Evolutionary conservation across 306 rosid genomes (phyloP).

Genomic region (Cucumis melo): DNA sequence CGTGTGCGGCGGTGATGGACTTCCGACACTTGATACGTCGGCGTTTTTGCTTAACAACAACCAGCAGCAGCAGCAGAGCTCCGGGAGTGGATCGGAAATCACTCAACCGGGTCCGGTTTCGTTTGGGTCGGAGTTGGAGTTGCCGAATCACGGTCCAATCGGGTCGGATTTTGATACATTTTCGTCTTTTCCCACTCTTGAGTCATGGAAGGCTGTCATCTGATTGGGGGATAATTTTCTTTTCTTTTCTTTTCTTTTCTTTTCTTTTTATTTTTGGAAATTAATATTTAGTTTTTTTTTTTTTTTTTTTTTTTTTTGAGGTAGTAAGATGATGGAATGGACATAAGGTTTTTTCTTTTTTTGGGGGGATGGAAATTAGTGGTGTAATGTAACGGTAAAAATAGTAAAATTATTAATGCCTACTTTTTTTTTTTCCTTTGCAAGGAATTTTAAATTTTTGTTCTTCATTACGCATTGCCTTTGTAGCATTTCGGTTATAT

Average conservation of each 20-base stretch:
- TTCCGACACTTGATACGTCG: constrained; percentile 91
- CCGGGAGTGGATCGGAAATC: constrained; percentile 6
- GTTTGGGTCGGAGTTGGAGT: constrained; percentile 6
- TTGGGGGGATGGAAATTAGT: background rate
- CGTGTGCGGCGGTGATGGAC: constrained; percentile 9
- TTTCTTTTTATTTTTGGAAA: background rate
- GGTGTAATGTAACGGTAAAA: background rate
- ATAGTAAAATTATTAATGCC: background rate
- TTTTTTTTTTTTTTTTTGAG: background rate
- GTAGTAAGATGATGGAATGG: background rate
- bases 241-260: too few species aligned
- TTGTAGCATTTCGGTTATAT: too few species aligned
- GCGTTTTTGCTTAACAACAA: constrained; percentile 49
- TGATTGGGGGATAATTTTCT: background rate
- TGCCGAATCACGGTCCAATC: constrained; percentile 10
- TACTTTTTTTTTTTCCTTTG: background rate
- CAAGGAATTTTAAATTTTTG: background rate
- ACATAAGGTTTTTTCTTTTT: background rate
- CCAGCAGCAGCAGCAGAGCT: background rate
- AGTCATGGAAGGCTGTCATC: constrained; percentile 78
- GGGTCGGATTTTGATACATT: constrained; percentile 55
- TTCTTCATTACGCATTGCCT: too few species aligned
- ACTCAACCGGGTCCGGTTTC: constrained; percentile 17
- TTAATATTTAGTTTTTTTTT: background rate
- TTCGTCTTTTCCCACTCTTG: constrained; percentile 71